These are phyloP conservation scores for Cytospora chrysosperma DNA, from an alignment of 2,329 filamentous ascomycete species.

Conservation along the genomic window DNA sequence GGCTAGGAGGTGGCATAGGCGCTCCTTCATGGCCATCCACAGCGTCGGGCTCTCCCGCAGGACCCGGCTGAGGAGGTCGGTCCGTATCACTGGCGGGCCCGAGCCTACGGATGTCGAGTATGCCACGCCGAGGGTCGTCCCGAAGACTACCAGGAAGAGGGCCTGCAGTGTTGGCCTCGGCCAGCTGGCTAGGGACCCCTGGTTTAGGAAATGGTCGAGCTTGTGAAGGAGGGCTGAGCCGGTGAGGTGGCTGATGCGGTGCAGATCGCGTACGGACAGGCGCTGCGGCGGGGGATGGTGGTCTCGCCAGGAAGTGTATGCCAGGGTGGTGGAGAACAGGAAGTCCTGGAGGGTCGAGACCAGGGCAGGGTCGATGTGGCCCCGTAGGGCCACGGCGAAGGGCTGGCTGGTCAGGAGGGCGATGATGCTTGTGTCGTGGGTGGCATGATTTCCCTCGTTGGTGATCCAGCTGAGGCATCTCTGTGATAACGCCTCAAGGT, in stretches of 20 bases:
- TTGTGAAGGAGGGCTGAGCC: slow-evolving; percentile 10
- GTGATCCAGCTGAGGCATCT: slow-evolving; percentile 5
- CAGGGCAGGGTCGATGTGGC: neutral
- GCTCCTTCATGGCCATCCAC: neutral
- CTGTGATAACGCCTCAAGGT: slow-evolving; percentile 1
- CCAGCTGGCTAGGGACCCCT: neutral
- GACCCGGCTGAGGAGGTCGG: neutral
- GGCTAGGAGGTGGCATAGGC: slow-evolving; percentile 12
- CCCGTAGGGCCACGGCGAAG: neutral
- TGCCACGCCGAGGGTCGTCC: slow-evolving; percentile 6
- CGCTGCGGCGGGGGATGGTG: neutral
- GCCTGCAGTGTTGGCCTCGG: slow-evolving; percentile 1
- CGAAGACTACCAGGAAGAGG: slow-evolving; percentile 4
- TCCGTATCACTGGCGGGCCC: neutral
- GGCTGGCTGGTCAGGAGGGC: slow-evolving; percentile 2
- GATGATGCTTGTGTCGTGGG: slow-evolving; percentile 1
- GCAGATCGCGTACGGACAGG: slow-evolving; percentile 1
- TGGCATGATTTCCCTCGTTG: neutral
- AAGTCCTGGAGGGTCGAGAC: slow-evolving; percentile 5
- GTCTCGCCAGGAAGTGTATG: slow-evolving; percentile 11
- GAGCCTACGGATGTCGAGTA: neutral
- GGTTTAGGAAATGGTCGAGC: neutral
- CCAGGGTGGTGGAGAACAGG: slow-evolving; percentile 4
- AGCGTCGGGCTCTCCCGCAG: neutral
- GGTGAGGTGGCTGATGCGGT: neutral